Evolutionary conservation across 257 asterid species (phyloP).

Genomic region (Przewalskia tangutica): DNA sequence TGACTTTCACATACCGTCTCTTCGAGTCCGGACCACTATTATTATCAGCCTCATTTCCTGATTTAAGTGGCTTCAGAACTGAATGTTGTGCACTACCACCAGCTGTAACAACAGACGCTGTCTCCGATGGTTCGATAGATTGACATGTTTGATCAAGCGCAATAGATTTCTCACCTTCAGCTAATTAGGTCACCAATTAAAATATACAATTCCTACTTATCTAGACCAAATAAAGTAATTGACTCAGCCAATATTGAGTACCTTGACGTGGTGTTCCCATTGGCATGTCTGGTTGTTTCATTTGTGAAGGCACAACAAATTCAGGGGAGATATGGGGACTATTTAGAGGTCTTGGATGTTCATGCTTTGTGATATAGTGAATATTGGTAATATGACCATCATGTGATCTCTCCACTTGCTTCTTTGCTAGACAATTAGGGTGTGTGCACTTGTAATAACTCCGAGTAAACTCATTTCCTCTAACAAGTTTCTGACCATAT

Average conservation of each 20-base stretch:
- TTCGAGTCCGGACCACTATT: conserved; percentile 36
- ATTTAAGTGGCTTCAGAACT: conserved; percentile 19
- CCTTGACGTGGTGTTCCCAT: conserved; percentile 28
- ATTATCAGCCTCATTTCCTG: conserved; percentile 27
- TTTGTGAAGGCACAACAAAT: conserved; percentile 22
- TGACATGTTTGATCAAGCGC: conserved; percentile 23
- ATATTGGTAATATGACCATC: conserved; percentile 60
- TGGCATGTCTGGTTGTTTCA: conserved; percentile 21
- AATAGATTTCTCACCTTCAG: conserved; percentile 29
- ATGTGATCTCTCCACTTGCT: conserved; percentile 77
- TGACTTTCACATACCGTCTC: conserved; percentile 50
- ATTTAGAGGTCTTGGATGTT: conserved; percentile 59
- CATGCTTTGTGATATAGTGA: conserved; percentile 62
- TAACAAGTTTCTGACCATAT: conserved; percentile 90
- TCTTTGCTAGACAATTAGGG: conserved; percentile 63
- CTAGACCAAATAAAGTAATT: not conserved
- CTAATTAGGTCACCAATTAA: conserved; percentile 22
- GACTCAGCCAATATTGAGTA: conserved; percentile 15
- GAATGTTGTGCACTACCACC: conserved; percentile 24
- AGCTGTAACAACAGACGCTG: conserved; percentile 21
- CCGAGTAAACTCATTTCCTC: conserved; percentile 73
- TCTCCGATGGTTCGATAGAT: conserved; percentile 22
- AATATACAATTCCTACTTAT: not conserved
- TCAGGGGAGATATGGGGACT: conserved; percentile 33
- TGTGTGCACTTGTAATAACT: conserved; percentile 83